A percentile compares a stretch with the other conserved stretches of the same genome.
phyloP scores from a whole-genome alignment of 2,329 filamentous ascomycete genomes.

The Cordyceps farinosa region DNA sequence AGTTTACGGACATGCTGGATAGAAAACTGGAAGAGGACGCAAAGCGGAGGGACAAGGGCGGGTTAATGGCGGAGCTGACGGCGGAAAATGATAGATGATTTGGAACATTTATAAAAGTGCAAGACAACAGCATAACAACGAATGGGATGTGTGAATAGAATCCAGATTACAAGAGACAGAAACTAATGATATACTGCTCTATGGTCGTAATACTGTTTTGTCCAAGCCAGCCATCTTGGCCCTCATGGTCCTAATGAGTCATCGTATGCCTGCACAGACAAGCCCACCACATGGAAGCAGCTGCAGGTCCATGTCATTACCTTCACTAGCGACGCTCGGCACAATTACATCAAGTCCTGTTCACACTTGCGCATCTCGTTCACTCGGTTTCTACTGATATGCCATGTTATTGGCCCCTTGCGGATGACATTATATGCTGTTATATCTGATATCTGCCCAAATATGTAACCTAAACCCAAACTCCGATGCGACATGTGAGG shows the following conservation, averaged over 20 bases:
- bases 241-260: too few species aligned
- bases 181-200: too few species aligned
- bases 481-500: slow-evolving; percentile 12
- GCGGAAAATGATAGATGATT: slow-evolving; percentile 73
- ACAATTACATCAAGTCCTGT: too few species aligned
- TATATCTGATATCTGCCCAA: neutral
- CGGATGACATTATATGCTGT: neutral
- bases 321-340: too few species aligned
- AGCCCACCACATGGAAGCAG: too few species aligned
- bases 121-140: neutral
- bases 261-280: too few species aligned
- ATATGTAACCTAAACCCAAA: slow-evolving; percentile 1
- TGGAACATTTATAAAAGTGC: neutral
- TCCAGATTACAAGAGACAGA: neutral
- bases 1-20: slow-evolving; percentile 72
- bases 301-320: too few species aligned
- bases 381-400: neutral
- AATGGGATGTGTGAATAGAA: neutral
- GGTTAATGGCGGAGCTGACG: slow-evolving; percentile 70
- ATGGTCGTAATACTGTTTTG: too few species aligned
- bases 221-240: too few species aligned
- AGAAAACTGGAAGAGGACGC: slow-evolving; percentile 71
- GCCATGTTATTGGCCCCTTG: neutral
- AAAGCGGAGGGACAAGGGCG: slow-evolving; percentile 73
- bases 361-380: too few species aligned